phyloP scores from a whole-genome alignment of 164 flowering plant species.

The Vitis riparia region DNA sequence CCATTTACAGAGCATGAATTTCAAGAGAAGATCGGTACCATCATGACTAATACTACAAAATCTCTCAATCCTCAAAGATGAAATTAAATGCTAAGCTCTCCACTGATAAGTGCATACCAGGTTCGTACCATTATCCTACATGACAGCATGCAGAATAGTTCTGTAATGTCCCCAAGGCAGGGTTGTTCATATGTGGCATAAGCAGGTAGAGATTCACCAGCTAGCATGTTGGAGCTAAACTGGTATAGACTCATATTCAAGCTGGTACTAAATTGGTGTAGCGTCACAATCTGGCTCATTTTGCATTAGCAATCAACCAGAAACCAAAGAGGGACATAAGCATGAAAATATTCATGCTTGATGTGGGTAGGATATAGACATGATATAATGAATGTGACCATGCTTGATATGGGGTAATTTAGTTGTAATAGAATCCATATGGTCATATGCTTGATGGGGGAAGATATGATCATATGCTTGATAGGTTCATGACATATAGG shows the following conservation, averaged over 20 bases:
- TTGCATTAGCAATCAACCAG: not conserved
- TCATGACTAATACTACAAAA: not conserved
- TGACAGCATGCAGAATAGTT: not conserved
- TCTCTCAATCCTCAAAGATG: not conserved
- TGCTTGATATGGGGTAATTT: no score
- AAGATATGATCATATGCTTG: not conserved
- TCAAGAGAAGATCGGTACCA: not conserved
- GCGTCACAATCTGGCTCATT: no score
- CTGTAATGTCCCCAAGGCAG: not conserved
- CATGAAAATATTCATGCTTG: not conserved
- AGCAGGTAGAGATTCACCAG: not conserved
- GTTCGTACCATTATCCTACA: not conserved
- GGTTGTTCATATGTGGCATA: not conserved
- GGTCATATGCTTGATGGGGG: not conserved
- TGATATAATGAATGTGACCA: no score
- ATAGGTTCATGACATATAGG: not conserved
- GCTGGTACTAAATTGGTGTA: no score
- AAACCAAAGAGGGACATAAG: not conserved
- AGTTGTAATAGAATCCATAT: no score
- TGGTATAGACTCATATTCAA: no score
- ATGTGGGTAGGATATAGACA: no score
- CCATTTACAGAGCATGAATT: not conserved
- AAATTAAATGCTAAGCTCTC: not conserved
- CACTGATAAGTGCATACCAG: not conserved
- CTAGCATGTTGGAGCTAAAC: no score